Conservation (phyloP, 345 rosid genomes). For the Hypericum perforatum region DNA sequence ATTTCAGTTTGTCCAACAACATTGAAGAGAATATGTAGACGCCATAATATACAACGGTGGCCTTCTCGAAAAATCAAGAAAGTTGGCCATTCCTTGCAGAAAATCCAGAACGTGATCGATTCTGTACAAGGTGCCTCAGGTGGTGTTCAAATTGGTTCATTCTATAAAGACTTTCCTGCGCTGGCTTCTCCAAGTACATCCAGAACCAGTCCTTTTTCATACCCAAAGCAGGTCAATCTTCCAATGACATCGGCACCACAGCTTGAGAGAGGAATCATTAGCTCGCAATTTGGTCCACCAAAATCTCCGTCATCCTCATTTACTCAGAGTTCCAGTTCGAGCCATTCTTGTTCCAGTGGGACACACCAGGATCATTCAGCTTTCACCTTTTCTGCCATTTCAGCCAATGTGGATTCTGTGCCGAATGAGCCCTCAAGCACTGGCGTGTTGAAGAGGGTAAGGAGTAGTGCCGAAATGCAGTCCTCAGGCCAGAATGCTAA, state of each 20-base stretch:
- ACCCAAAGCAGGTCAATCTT: constrained; percentile 15
- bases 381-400: constrained; percentile 11
- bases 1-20: constrained; percentile 95
- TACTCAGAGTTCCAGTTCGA: constrained; percentile 68
- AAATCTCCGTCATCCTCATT: constrained; percentile 62
- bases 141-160: constrained; percentile 52
- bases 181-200: constrained; percentile 44
- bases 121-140: constrained; percentile 73
- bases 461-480: constrained; percentile 40
- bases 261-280: constrained; percentile 21
- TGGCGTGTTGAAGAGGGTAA: constrained; percentile 25
- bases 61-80: constrained; percentile 95
- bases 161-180: constrained; percentile 58
- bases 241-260: constrained; percentile 18
- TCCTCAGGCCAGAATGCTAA: constrained; percentile 35
- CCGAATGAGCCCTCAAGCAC: constrained; percentile 23
- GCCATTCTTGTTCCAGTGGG: constrained; percentile 65
- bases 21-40: constrained; percentile 92
- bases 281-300: constrained; percentile 20
- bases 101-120: constrained; percentile 67
- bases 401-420: constrained; percentile 18
- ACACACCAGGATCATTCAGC: constrained; percentile 31
- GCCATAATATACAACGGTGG: constrained; percentile 82
- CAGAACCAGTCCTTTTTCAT: constrained; percentile 20
- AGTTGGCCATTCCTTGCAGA: constrained; percentile 81